A percentile compares a stretch with the other conserved stretches of the same genome.
phyloP scores from a whole-genome alignment of 164 flowering plant species.

The Magnolia kwangsiensis region DNA sequence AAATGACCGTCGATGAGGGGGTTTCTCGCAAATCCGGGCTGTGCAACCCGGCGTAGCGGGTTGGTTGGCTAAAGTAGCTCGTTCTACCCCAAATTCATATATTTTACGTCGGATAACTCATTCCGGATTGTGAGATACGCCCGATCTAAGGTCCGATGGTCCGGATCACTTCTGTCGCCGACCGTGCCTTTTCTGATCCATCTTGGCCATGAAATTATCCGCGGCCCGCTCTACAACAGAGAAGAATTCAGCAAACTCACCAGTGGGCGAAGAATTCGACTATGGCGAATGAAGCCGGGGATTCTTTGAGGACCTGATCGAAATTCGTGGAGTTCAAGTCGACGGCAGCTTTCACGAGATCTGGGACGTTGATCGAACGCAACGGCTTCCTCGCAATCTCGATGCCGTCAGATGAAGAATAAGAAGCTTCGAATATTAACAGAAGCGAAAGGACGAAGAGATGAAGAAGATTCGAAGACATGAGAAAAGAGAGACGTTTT shows the following conservation, averaged over 20 bases:
- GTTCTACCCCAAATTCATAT: no score
- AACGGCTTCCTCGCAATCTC: slow-evolving; percentile 1
- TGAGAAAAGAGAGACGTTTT: neutral
- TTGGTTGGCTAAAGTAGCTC: no score
- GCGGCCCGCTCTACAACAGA: no score
- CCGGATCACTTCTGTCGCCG: no score
- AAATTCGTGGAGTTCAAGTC: slow-evolving; percentile 73
- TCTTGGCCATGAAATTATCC: no score
- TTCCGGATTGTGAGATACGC: no score
- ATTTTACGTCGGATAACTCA: no score
- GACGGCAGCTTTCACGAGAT: slow-evolving; percentile 53
- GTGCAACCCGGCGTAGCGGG: no score
- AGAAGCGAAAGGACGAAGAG: neutral
- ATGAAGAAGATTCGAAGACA: neutral
- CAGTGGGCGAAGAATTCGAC: slow-evolving; percentile 94
- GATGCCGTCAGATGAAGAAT: slow-evolving; percentile 10
- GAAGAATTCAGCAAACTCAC: slow-evolving; percentile 31
- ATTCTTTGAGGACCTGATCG: slow-evolving; percentile 46
- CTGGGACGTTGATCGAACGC: slow-evolving; percentile 40
- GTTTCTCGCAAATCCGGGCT: no score
- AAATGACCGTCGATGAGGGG: no score
- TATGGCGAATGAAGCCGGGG: slow-evolving; percentile 65
- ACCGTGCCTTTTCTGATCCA: no score
- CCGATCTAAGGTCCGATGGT: no score
- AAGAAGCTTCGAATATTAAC: neutral